These are phyloP conservation scores for Calonectria honghensis DNA, from an alignment of 2,329 filamentous ascomycete species.

Conservation along the genomic window DNA sequence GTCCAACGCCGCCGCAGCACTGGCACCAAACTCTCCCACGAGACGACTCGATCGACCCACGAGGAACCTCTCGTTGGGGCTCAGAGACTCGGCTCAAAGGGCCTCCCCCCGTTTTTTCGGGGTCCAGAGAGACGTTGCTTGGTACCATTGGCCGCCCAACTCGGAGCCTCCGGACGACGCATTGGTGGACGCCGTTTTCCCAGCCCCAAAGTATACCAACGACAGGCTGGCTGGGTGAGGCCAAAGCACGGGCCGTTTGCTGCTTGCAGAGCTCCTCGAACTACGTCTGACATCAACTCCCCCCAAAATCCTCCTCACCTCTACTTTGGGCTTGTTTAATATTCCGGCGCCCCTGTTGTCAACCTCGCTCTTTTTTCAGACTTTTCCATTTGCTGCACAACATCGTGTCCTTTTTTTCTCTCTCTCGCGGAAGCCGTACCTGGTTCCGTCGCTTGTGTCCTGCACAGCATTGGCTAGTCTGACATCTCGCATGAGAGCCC, in stretches of 20 bases:
- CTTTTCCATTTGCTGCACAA: constrained; percentile 27
- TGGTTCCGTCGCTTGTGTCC: constrained; percentile 60
- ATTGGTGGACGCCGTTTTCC: constrained; percentile 34
- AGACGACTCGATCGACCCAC: constrained; percentile 24
- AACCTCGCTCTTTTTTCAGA: constrained; percentile 30
- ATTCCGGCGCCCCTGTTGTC: constrained; percentile 16
- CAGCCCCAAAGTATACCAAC: constrained; percentile 29
- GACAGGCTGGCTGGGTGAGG: constrained; percentile 10
- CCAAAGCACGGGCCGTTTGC: constrained; percentile 37
- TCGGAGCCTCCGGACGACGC: constrained; percentile 25
- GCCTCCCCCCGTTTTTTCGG: constrained; percentile 10
- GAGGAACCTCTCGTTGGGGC: constrained; percentile 11
- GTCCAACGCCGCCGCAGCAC: constrained; percentile 23
- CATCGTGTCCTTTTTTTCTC: constrained; percentile 1
- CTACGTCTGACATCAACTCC: constrained; percentile 36
- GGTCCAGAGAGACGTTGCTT: constrained; percentile 6
- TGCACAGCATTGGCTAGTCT: constrained; percentile 66
- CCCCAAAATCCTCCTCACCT: constrained; percentile 19
- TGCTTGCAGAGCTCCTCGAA: constrained; percentile 28
- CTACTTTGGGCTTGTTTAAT: constrained; percentile 10
- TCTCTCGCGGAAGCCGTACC: constrained; percentile 20
- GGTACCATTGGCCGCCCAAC: constrained; percentile 22
- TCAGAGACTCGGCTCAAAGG: constrained; percentile 12
- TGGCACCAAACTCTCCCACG: constrained; percentile 21
- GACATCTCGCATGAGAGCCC: constrained; percentile 53